A percentile compares a stretch with the other conserved stretches of the same genome.
Evolutionary conservation across 2,329 filamentous ascomycete species (phyloP).

Genomic region (Penicillium digitatum): DNA sequence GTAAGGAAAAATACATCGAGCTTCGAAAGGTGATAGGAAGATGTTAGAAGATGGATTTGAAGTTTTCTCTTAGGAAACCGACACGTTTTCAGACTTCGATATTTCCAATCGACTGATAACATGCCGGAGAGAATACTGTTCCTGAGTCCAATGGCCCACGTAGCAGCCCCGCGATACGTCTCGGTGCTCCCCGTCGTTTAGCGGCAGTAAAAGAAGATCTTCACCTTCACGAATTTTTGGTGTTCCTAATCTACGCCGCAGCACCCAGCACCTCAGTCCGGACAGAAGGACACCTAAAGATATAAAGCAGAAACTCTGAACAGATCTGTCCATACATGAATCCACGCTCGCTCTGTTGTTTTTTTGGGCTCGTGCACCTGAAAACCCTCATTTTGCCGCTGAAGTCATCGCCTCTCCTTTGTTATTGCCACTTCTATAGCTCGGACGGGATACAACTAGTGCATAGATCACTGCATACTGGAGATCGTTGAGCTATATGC

Average conservation of each 20-base stretch:
- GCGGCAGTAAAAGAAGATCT: conserved; percentile 8
- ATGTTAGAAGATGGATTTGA: neutral
- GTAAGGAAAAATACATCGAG: neutral
- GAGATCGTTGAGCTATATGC: neutral
- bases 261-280: conserved; percentile 39
- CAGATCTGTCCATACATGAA: conserved; percentile 1
- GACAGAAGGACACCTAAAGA: conserved; percentile 20
- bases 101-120: neutral
- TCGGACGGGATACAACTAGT: neutral
- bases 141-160: neutral
- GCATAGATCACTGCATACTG: neutral
- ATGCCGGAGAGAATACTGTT: neutral
- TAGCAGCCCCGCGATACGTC: conserved; percentile 3
- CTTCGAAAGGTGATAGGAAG: neutral
- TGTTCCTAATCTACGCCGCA: conserved; percentile 44
- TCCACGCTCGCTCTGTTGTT: neutral
- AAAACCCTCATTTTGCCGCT: neutral
- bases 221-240: conserved; percentile 20
- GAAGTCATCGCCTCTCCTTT: neutral
- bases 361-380: neutral
- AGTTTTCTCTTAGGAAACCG: neutral
- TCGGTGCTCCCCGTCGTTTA: neutral
- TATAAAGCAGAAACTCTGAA: conserved; percentile 8
- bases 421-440: neutral
- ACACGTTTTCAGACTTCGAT: neutral